Evolutionary conservation across 2,329 filamentous ascomycete genomes (phyloP).

Genomic region (Colletotrichum sp.): DNA sequence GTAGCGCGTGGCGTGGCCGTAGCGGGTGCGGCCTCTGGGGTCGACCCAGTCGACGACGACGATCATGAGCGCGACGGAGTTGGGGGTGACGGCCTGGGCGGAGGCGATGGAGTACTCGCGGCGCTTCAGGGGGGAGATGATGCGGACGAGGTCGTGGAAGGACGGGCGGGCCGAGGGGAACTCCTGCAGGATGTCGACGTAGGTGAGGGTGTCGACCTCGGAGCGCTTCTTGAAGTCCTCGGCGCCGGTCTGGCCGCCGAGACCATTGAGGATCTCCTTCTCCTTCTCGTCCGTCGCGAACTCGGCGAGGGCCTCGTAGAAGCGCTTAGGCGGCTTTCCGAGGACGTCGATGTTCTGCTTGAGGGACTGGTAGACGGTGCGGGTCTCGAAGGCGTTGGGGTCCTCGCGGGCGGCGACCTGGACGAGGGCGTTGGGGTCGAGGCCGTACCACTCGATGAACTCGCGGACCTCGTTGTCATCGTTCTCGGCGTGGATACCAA

Average conservation of each 20-base stretch:
- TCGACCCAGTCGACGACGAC: conserved; percentile 98
- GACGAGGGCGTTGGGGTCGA: conserved; percentile 84
- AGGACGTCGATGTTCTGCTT: conserved; percentile 96
- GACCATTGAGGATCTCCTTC: conserved; percentile 77
- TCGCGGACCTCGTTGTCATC: conserved; percentile 77
- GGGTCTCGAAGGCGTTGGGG: conserved; percentile 74
- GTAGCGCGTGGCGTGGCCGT: conserved; percentile 92
- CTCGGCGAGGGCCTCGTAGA: conserved; percentile 91
- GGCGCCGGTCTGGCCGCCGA: conserved; percentile 80
- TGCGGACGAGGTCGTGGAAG: conserved; percentile 87
- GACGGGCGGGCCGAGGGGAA: conserved; percentile 87
- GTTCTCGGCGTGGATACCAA: conserved; percentile 96
- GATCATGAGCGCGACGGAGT: conserved; percentile 90
- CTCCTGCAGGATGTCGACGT: conserved; percentile 87
- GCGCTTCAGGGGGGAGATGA: conserved; percentile 91
- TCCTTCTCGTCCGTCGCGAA: conserved; percentile 85
- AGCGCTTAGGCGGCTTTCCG: conserved; percentile 94
- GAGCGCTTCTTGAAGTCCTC: conserved; percentile 90
- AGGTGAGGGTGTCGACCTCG: conserved; percentile 91
- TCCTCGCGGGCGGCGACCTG: conserved; percentile 89
- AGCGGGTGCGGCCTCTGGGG: conserved; percentile 83
- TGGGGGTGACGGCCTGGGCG: conserved; percentile 91
- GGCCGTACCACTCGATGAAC: conserved; percentile 90
- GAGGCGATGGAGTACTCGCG: conserved; percentile 99
- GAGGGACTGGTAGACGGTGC: conserved; percentile 91